Percentiles rank a stretch among this genome's conserved stretches.
phyloP scores from a whole-genome alignment of 192 early-diverging fungal species.

The Coemansia sp. region DNA sequence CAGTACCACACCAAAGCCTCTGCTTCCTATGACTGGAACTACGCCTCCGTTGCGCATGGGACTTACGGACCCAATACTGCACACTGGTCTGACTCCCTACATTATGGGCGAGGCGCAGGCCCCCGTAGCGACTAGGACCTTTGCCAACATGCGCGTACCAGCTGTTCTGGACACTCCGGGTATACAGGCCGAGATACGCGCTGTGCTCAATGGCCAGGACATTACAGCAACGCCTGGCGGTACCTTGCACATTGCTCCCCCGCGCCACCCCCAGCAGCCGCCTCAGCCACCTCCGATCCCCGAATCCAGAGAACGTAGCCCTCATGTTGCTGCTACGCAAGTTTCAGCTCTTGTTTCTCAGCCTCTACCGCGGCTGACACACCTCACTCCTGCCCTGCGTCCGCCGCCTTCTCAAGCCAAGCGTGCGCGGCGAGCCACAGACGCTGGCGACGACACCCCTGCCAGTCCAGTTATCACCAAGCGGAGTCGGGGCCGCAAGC shows the following conservation, averaged over 20 bases:
- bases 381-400: not conserved
- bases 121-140: not conserved
- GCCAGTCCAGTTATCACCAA: not conserved
- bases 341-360: too few species aligned
- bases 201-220: slow-evolving; percentile 27
- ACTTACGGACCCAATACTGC: slow-evolving; percentile 28
- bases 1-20: slow-evolving; percentile 9
- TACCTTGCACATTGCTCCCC: slow-evolving; percentile 13
- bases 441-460: not conserved
- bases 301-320: too few species aligned
- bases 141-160: slow-evolving; percentile 10
- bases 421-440: not conserved
- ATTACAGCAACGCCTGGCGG: slow-evolving; percentile 39
- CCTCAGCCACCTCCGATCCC: not conserved
- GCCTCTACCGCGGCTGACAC: not conserved
- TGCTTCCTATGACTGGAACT: not conserved
- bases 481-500: not conserved
- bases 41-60: slow-evolving; percentile 15
- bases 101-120: slow-evolving; percentile 27
- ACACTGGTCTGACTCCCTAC: slow-evolving; percentile 47
- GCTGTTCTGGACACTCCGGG: slow-evolving; percentile 22
- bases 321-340: too few species aligned
- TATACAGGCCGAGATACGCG: slow-evolving; percentile 32
- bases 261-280: not conserved
- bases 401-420: not conserved